A percentile compares a stretch with the other conserved stretches of the same genome.
Evolutionary conservation across 176 grass and related monocot species (phyloP).

Genomic region (Avena insularis): DNA sequence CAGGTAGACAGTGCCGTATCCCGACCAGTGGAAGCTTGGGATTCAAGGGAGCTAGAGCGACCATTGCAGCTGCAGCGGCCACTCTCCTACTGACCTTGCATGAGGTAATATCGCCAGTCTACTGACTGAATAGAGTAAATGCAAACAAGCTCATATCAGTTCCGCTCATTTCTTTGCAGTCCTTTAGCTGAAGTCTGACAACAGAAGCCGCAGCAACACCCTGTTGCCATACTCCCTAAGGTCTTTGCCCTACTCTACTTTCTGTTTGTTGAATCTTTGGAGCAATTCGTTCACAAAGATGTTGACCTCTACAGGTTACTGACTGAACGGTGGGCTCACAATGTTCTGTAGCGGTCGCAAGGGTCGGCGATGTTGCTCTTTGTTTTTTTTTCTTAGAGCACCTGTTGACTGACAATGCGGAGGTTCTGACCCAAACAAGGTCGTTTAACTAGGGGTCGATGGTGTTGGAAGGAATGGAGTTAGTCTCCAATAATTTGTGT

Average conservation of each 20-base stretch:
- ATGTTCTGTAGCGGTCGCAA: background rate
- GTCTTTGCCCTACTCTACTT: background rate
- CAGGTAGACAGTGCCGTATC: slow-evolving; percentile 8
- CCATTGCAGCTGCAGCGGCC: slow-evolving; percentile 4
- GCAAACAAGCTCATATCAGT: background rate
- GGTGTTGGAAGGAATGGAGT: background rate
- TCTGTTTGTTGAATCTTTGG: background rate
- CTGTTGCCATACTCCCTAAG: slow-evolving; percentile 17
- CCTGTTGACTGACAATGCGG: slow-evolving; percentile 23
- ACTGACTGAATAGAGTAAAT: background rate
- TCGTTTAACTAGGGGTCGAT: slow-evolving; percentile 24
- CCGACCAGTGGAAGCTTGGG: slow-evolving; percentile 18
- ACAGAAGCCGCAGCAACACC: background rate
- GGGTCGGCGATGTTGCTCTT: slow-evolving; percentile 39
- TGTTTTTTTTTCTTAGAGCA: slow-evolving; percentile 57
- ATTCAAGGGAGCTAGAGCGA: slow-evolving; percentile 22
- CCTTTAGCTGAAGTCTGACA: background rate
- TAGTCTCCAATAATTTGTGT: slow-evolving; percentile 16
- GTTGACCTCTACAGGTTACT: slow-evolving; percentile 18
- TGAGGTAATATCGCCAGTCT: slow-evolving; percentile 23
- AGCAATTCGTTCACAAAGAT: background rate
- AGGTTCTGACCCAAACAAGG: slow-evolving; percentile 30
- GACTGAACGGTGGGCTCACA: background rate
- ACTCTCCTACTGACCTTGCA: slow-evolving; percentile 45
- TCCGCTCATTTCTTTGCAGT: background rate